Evolutionary conservation across 805 yeast genomes (phyloP).

Genomic region (Ogataea saltuana): DNA sequence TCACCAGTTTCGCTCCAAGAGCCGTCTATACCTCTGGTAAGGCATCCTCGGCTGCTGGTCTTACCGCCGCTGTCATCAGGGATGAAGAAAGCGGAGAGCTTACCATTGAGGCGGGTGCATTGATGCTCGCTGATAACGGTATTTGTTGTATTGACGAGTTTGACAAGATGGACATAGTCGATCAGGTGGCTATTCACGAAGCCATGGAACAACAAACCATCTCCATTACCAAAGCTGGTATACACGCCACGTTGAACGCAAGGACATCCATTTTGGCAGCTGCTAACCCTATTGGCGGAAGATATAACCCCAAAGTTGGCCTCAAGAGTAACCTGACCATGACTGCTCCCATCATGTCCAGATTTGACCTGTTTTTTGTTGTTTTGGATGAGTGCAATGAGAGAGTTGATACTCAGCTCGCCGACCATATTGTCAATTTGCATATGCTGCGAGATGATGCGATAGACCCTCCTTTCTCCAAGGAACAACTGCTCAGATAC

Average conservation of each 20-base stretch:
- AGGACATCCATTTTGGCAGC: slow-evolving; percentile 96
- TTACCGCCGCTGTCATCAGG: slow-evolving; percentile 95
- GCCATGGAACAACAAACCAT: slow-evolving; percentile 99
- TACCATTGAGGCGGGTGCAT: slow-evolving; percentile 97
- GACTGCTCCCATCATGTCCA: slow-evolving; percentile 99
- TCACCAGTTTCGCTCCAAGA: slow-evolving; percentile 86
- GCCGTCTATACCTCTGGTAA: slow-evolving; percentile 97
- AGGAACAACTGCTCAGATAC: slow-evolving; percentile 85
- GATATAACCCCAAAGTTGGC: slow-evolving; percentile 86
- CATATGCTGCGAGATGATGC: slow-evolving; percentile 92
- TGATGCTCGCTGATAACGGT: slow-evolving; percentile 98
- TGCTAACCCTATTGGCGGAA: slow-evolving; percentile 98
- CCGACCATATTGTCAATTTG: slow-evolving; percentile 87
- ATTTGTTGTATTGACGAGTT: slow-evolving; percentile 98
- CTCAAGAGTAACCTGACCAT: slow-evolving; percentile 84
- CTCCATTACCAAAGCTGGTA: slow-evolving; percentile 98
- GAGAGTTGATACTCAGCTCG: slow-evolving; percentile 82
- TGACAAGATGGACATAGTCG: slow-evolving; percentile 93
- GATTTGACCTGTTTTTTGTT: slow-evolving; percentile 94
- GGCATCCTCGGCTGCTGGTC: slow-evolving; percentile 98
- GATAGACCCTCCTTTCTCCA: slow-evolving; percentile 82
- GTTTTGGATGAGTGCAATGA: slow-evolving; percentile 94
- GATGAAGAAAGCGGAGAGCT: slow-evolving; percentile 97
- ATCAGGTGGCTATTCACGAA: slow-evolving; percentile 98
- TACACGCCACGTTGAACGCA: slow-evolving; percentile 96